phyloP scores from a whole-genome alignment of 352 stramenopile genomes.

The Pythium graminicola region DNA sequence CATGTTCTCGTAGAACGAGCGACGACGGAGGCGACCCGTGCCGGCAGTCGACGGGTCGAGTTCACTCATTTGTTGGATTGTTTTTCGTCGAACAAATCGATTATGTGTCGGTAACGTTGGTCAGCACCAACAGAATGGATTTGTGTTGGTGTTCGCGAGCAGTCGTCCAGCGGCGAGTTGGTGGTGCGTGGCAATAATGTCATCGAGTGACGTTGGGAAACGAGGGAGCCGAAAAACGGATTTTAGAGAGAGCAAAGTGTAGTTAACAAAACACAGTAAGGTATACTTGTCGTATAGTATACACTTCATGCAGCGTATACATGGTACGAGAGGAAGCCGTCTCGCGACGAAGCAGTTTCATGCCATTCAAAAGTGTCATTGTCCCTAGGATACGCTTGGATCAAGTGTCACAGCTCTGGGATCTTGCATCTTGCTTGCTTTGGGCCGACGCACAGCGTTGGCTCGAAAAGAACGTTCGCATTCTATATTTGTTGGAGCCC shows the following conservation, averaged over 20 bases:
- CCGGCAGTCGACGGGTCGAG: constrained; percentile 32
- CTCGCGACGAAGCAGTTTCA: too few species aligned
- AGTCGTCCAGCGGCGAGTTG: not conserved
- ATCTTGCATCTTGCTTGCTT: too few species aligned
- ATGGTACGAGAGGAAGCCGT: too few species aligned
- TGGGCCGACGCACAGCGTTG: too few species aligned
- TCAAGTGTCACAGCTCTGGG: too few species aligned
- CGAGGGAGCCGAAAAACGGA: not conserved
- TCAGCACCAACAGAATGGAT: not conserved
- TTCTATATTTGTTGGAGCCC: not conserved
- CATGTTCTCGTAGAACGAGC: constrained; percentile 62
- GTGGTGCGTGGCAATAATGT: not conserved
- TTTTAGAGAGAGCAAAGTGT: not conserved
- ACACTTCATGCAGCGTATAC: too few species aligned
- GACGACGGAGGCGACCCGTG: constrained; percentile 49
- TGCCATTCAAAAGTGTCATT: too few species aligned
- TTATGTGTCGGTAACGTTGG: not conserved
- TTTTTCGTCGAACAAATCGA: not conserved
- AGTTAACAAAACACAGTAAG: not conserved
- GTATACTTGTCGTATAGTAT: too few species aligned
- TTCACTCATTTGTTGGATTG: constrained; percentile 37
- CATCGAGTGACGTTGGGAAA: not conserved
- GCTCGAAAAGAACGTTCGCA: not conserved
- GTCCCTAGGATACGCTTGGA: too few species aligned
- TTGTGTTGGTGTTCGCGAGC: not conserved